Evolutionary conservation across 2,329 filamentous ascomycete genomes (phyloP).

Genomic region (Allantophomopsis lycopodina): DNA sequence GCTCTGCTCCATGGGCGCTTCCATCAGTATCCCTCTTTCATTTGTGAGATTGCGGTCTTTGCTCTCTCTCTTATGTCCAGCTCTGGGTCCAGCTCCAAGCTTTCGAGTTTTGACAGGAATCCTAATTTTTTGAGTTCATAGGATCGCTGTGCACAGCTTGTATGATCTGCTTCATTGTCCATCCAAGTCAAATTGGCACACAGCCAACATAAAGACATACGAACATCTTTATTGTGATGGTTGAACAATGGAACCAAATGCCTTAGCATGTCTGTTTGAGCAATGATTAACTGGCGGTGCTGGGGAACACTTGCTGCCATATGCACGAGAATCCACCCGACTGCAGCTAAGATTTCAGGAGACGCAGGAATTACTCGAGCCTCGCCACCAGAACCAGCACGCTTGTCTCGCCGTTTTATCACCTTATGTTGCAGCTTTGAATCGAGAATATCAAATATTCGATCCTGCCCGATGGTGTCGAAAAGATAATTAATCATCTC

Average conservation of each 20-base stretch:
- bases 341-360: conserved; percentile 60
- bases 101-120: conserved; percentile 51
- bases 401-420: conserved; percentile 36
- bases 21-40: conserved; percentile 24
- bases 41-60: conserved; percentile 64
- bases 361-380: conserved; percentile 40
- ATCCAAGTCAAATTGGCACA: conserved; percentile 76
- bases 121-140: conserved; percentile 58
- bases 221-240: conserved; percentile 60
- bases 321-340: conserved; percentile 75
- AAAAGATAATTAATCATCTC: conserved; percentile 82
- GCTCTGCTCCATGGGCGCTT: no score
- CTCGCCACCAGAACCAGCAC: conserved; percentile 23
- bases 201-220: conserved; percentile 69
- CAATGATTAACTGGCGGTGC: conserved; percentile 65
- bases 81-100: conserved; percentile 54
- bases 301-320: conserved; percentile 69
- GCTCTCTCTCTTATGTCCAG: conserved; percentile 74
- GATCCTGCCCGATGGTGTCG: conserved; percentile 57
- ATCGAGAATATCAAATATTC: conserved; percentile 68
- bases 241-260: conserved; percentile 60
- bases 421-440: conserved; percentile 58
- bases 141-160: conserved; percentile 52
- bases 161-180: conserved; percentile 57
- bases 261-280: conserved; percentile 63